Conservation (phyloP, 1,284 basidiomycete species). For the Apiotrichum domesticum region DNA sequence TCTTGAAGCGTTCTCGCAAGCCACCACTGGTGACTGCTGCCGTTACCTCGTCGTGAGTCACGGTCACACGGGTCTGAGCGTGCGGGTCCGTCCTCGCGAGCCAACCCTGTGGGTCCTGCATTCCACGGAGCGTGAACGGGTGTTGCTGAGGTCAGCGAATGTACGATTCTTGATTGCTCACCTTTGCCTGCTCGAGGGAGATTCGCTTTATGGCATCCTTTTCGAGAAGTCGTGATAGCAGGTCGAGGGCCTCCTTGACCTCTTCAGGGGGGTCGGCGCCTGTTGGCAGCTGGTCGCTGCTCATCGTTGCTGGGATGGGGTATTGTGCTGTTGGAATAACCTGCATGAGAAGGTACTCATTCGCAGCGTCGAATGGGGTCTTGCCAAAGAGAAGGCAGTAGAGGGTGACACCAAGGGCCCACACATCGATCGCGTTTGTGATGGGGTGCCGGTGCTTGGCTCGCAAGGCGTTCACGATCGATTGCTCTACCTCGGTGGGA, state of each 20-base stretch:
- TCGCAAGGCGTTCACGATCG: constrained; percentile 21
- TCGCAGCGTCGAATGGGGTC: constrained; percentile 62
- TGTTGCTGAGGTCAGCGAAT: constrained; percentile 42
- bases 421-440: constrained; percentile 96
- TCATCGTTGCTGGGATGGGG: constrained; percentile 65
- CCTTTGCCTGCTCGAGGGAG: constrained; percentile 72
- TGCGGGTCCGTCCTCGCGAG: constrained; percentile 65
- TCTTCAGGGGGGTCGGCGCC: constrained; percentile 49
- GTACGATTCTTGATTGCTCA: background rate
- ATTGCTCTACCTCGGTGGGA: constrained; percentile 14
- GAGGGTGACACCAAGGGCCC: constrained; percentile 96
- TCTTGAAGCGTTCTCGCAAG: constrained; percentile 37
- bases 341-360: constrained; percentile 77
- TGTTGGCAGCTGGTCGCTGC: constrained; percentile 60
- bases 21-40: constrained; percentile 56
- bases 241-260: constrained; percentile 58
- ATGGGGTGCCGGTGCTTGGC: constrained; percentile 59
- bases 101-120: constrained; percentile 70
- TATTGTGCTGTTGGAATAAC: constrained; percentile 77
- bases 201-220: constrained; percentile 77
- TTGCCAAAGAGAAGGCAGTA: constrained; percentile 89
- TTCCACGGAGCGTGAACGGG: constrained; percentile 71
- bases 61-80: constrained; percentile 56
- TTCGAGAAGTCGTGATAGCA: constrained; percentile 71
- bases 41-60: constrained; percentile 74